Conservation (phyloP, 176 grass and related monocot genomes). For the Zoysia pacifica region DNA sequence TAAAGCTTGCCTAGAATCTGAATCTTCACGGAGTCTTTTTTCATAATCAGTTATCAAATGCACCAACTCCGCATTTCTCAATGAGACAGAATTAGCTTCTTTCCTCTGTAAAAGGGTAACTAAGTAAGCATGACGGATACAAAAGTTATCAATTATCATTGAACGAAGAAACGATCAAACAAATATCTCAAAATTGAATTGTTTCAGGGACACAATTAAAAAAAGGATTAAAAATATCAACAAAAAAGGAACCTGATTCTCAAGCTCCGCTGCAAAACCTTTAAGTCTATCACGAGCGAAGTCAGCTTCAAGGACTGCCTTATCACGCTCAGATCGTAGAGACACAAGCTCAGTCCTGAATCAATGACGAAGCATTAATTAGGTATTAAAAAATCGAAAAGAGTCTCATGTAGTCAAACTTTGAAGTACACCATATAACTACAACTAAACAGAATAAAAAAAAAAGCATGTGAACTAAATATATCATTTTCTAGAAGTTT, state of each 20-base stretch:
- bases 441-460: slow-evolving; percentile 14
- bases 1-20: slow-evolving; percentile 67
- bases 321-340: slow-evolving; percentile 74
- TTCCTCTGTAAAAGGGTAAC: slow-evolving; percentile 61
- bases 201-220: slow-evolving; percentile 15
- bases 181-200: not conserved
- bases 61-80: slow-evolving; percentile 87
- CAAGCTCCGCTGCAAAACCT: slow-evolving; percentile 71
- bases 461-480: not conserved
- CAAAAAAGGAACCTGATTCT: slow-evolving; percentile 70
- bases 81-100: slow-evolving; percentile 76
- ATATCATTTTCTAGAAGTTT: not conserved
- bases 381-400: slow-evolving; percentile 1
- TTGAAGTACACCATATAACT: not conserved
- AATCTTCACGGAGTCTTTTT: slow-evolving; percentile 74
- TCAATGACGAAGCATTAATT: slow-evolving; percentile 23
- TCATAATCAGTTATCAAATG: slow-evolving; percentile 84
- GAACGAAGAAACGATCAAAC: not conserved
- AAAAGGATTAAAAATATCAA: slow-evolving; percentile 16
- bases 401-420: slow-evolving; percentile 8
- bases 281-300: slow-evolving; percentile 87
- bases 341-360: slow-evolving; percentile 61
- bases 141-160: slow-evolving; percentile 19
- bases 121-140: slow-evolving; percentile 28
- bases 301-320: slow-evolving; percentile 70